Percentiles rank a stretch among this genome's conserved stretches.
Conservation (phyloP, 2,329 filamentous ascomycete genomes). For the Apiospora hydei region DNA sequence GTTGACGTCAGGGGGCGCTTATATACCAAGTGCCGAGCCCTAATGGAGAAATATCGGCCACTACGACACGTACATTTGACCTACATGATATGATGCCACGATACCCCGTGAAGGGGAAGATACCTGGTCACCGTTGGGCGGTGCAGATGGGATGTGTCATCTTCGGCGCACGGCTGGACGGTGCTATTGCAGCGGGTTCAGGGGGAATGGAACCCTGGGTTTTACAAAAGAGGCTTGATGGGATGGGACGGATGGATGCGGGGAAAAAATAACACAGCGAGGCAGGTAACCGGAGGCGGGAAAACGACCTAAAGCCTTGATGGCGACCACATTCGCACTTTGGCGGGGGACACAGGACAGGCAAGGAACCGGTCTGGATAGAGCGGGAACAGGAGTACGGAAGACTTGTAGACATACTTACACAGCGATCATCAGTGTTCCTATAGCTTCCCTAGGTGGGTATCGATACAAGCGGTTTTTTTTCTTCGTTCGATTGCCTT, state of each 20-base stretch:
- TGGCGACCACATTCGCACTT: background rate
- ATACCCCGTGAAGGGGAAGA: background rate
- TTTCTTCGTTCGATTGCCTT: too few relatives aligned
- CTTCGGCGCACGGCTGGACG: background rate
- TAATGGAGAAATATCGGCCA: background rate
- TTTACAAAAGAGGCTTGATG: background rate
- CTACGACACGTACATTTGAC: background rate
- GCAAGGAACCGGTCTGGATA: background rate
- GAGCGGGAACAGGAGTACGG: conserved; percentile 2
- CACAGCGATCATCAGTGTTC: background rate
- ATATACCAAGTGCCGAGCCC: conserved; percentile 31
- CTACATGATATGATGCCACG: background rate
- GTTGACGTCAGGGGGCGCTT: background rate
- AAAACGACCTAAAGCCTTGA: background rate
- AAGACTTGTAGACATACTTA: conserved; percentile 5
- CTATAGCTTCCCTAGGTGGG: background rate
- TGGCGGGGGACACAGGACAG: background rate
- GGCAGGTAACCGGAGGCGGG: background rate
- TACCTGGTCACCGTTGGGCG: background rate
- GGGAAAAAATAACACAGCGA: background rate
- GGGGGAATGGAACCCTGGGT: background rate
- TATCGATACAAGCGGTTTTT: background rate
- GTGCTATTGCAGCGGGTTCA: background rate
- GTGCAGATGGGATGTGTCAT: background rate
- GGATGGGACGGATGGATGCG: background rate